Evolutionary conservation across 495 filamentous ascomycete species (phyloP).

Genomic region (Daldinia childiae): DNA sequence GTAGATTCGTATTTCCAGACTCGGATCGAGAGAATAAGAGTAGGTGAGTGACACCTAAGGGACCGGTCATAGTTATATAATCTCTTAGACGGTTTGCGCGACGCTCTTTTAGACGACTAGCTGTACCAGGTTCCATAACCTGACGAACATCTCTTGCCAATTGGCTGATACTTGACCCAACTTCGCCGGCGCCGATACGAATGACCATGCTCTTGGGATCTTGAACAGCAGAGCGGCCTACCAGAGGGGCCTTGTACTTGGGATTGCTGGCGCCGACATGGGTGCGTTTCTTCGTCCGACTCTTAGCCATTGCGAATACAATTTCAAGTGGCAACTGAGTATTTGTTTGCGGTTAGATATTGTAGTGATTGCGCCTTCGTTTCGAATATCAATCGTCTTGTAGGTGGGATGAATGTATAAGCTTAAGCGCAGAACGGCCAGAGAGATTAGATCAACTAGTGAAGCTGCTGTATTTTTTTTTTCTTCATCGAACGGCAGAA

Average conservation of each 20-base stretch:
- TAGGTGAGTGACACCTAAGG: constrained; percentile 92
- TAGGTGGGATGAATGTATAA: not conserved
- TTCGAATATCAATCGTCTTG: not conserved
- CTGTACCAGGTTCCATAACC: constrained; percentile 97
- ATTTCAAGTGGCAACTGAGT: not conserved
- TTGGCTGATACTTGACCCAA: constrained; percentile 90
- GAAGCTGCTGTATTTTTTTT: constrained; percentile 4
- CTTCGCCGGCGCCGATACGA: constrained; percentile 91
- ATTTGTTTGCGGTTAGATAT: not conserved
- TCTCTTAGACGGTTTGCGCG: constrained; percentile 89
- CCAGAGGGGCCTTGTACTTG: constrained; percentile 47
- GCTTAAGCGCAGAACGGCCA: not conserved
- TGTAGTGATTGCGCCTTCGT: not conserved
- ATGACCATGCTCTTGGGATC: constrained; percentile 98
- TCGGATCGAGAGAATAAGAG: constrained; percentile 92
- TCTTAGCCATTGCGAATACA: constrained; percentile 72
- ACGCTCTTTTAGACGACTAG: constrained; percentile 85
- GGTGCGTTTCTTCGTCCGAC: constrained; percentile 88
- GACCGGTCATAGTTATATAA: constrained; percentile 95
- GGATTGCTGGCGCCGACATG: constrained; percentile 77
- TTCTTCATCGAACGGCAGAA: constrained; percentile 26
- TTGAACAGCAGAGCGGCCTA: constrained; percentile 55
- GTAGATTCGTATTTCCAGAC: constrained; percentile 90
- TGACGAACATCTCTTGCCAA: constrained; percentile 88
- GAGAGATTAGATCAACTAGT: not conserved